Evolutionary conservation across 441 rosid genomes (phyloP).

Genomic region (Pelargonium cotyledonis): DNA sequence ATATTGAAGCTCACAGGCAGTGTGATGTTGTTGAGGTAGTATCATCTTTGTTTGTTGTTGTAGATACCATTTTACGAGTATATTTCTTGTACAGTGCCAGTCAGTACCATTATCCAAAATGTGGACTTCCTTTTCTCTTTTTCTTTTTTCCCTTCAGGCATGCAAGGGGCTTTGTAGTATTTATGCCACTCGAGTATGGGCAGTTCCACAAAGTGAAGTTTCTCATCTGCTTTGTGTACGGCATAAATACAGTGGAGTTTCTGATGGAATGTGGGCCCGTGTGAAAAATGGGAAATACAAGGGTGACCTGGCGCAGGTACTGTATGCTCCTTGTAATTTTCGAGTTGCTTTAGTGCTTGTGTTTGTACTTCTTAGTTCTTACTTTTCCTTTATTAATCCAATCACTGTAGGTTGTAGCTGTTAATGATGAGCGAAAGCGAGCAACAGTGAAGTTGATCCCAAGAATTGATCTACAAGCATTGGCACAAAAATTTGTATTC

Average conservation of each 20-base stretch:
- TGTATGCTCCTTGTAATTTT: background rate
- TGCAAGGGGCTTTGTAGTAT: slow-evolving; percentile 61
- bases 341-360: slow-evolving; percentile 15
- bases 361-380: slow-evolving; percentile 9
- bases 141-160: slow-evolving; percentile 41
- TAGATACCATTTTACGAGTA: background rate
- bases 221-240: slow-evolving; percentile 52
- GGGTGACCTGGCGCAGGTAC: slow-evolving; percentile 90
- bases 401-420: slow-evolving; percentile 68
- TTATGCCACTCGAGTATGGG: slow-evolving; percentile 49
- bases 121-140: background rate
- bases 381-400: slow-evolving; percentile 11
- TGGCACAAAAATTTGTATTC: slow-evolving; percentile 75
- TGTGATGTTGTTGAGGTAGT: slow-evolving; percentile 66
- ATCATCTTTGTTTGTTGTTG: slow-evolving; percentile 7
- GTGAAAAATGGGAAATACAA: slow-evolving; percentile 85
- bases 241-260: slow-evolving; percentile 38
- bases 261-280: slow-evolving; percentile 80
- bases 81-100: background rate
- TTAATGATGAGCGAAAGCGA: slow-evolving; percentile 48
- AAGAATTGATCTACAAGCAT: slow-evolving; percentile 68
- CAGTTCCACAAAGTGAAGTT: slow-evolving; percentile 59
- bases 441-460: slow-evolving; percentile 85
- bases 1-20: slow-evolving; percentile 69
- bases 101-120: background rate